Evolutionary conservation across 108 stramenopile species (phyloP).

Genomic region (Nitzschia inconspicua): DNA sequence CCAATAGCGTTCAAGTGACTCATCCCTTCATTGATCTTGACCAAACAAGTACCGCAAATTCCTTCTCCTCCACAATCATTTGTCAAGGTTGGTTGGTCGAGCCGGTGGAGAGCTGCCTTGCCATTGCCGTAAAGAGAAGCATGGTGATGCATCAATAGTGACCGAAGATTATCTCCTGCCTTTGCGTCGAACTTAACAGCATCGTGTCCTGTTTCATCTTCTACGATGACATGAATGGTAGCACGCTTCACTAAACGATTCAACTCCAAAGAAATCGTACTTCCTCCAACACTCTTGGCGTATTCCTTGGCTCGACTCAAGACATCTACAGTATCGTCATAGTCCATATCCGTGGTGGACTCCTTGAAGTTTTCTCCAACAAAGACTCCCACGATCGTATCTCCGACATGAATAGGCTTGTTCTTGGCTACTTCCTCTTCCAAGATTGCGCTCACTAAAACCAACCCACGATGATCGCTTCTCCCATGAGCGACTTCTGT

Average conservation of each 20-base stretch:
- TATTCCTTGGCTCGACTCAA: constrained; percentile 3
- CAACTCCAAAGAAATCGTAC: constrained; percentile 1
- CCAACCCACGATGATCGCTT: constrained; percentile 5
- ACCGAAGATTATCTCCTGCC: no score
- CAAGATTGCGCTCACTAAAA: neutral
- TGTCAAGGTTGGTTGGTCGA: no score
- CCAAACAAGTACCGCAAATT: no score
- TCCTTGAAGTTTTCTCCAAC: neutral
- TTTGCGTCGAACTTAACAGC: no score
- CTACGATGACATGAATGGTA: constrained; percentile 1
- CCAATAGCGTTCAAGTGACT: no score
- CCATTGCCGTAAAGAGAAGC: no score
- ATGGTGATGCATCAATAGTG: no score
- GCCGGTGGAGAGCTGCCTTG: no score
- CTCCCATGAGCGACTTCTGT: constrained; percentile 6
- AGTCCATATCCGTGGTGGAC: constrained; percentile 3
- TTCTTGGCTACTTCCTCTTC: neutral
- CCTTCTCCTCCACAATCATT: no score
- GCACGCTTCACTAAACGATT: constrained; percentile 12
- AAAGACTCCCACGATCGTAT: constrained; percentile 4
- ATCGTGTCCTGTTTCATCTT: constrained; percentile 1
- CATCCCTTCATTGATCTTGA: no score
- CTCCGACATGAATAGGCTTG: neutral
- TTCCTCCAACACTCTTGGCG: neutral
- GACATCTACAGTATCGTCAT: constrained; percentile 5